Conservation (phyloP, 75 land plant species). For the Gnetum montanum region DNA sequence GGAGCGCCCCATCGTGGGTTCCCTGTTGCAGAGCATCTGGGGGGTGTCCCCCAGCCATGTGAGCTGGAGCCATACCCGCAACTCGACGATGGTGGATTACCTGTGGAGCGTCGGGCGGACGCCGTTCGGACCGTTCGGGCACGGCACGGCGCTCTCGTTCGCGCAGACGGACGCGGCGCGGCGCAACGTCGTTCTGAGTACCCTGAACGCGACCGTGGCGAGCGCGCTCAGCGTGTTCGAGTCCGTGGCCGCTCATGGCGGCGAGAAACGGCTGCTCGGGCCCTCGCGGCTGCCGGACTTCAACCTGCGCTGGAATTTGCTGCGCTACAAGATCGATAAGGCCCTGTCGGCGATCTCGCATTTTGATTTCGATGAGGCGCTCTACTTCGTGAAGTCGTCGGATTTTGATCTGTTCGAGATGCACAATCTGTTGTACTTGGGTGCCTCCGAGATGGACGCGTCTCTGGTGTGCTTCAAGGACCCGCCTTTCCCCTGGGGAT, state of each 20-base stretch:
- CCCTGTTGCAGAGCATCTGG: constrained; percentile 91
- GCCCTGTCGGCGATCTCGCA: constrained; percentile 75
- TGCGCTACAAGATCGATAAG: constrained; percentile 80
- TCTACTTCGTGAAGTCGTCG: constrained; percentile 68
- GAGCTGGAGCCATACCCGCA: constrained; percentile 78
- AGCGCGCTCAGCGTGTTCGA: constrained; percentile 69
- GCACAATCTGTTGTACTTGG: constrained; percentile 63
- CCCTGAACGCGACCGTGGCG: constrained; percentile 59
- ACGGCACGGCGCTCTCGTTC: constrained; percentile 64
- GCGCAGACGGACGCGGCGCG: constrained; percentile 90
- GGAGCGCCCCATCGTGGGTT: constrained; percentile 81
- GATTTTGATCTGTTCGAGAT: constrained; percentile 83
- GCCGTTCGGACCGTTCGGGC: constrained; percentile 97
- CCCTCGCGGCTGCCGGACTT: constrained; percentile 45
- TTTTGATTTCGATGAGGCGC: constrained; percentile 79
- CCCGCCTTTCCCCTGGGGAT: constrained; percentile 91
- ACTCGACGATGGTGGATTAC: constrained; percentile 79
- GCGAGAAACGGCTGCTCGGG: constrained; percentile 55
- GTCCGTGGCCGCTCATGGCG: constrained; percentile 68
- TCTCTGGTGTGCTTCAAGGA: constrained; percentile 83
- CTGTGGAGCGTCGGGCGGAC: constrained; percentile 95
- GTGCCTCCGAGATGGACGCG: constrained; percentile 68
- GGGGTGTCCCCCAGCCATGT: constrained; percentile 93
- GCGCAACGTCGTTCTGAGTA: constrained; percentile 68
- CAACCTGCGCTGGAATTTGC: constrained; percentile 76